Evolutionary conservation across 2,329 filamentous ascomycete species (phyloP).

Genomic region (Xylariaceae sp.): DNA sequence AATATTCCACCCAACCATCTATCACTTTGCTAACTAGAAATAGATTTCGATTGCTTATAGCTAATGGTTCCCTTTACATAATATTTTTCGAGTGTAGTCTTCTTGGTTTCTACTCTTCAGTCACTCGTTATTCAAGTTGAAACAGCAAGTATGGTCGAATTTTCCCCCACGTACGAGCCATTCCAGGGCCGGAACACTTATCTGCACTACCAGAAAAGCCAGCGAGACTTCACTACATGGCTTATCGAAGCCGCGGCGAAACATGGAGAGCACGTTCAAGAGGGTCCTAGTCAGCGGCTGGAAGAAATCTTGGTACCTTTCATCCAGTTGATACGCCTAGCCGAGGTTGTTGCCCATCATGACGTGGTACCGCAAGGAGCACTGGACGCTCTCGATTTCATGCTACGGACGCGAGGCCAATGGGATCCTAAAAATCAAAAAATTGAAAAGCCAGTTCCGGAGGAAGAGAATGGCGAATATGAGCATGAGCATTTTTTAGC

Average conservation of each 20-base stretch:
- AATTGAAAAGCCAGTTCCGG: background rate
- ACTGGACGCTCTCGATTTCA: background rate
- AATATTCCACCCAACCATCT: no score
- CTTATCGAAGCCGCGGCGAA: slow-evolving; percentile 1
- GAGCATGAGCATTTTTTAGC: background rate
- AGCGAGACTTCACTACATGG: slow-evolving; percentile 12
- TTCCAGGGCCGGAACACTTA: background rate
- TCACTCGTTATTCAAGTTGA: no score
- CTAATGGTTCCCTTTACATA: no score
- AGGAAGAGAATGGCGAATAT: background rate
- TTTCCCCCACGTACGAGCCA: background rate
- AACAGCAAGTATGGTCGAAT: no score
- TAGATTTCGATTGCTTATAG: no score
- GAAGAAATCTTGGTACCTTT: background rate
- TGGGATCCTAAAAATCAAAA: background rate
- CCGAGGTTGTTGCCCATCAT: background rate
- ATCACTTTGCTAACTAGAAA: no score
- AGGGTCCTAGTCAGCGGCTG: background rate
- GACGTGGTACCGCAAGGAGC: background rate
- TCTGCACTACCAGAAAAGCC: background rate
- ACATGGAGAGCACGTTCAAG: background rate
- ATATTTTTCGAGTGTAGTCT: no score
- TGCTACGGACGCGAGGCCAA: slow-evolving; percentile 1
- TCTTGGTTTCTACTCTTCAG: no score
- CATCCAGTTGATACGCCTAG: background rate